These are phyloP conservation scores for Melocanna baccifera DNA, from an alignment of 176 grass and related monocot genomes.

Conservation along the genomic window DNA sequence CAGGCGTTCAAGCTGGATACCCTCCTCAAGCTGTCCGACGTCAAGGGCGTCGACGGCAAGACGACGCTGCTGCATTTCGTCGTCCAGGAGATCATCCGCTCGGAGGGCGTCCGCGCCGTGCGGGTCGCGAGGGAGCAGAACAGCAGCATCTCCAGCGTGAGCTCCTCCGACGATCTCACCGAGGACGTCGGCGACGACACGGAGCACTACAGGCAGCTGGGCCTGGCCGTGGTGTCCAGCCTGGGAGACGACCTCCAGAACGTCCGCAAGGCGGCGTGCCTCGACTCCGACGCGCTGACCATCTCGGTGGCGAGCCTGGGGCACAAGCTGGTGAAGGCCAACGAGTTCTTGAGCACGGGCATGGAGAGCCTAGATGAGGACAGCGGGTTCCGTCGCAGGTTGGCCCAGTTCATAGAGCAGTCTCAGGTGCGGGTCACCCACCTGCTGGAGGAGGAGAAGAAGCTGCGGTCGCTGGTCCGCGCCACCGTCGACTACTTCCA, in stretches of 20 bases:
- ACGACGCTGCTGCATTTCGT: slow-evolving; percentile 86
- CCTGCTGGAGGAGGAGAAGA: slow-evolving; percentile 72
- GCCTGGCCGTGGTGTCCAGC: slow-evolving; percentile 55
- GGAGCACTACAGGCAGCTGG: slow-evolving; percentile 61
- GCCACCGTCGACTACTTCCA: slow-evolving; percentile 76
- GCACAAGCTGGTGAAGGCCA: slow-evolving; percentile 59
- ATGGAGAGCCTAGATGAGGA: slow-evolving; percentile 66
- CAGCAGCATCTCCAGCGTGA: slow-evolving; percentile 43
- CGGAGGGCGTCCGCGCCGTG: slow-evolving; percentile 62
- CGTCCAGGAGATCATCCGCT: slow-evolving; percentile 68
- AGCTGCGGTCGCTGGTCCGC: slow-evolving; percentile 60
- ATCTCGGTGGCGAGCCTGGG: slow-evolving; percentile 54
- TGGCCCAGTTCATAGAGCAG: slow-evolving; percentile 52
- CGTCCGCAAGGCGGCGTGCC: slow-evolving; percentile 60
- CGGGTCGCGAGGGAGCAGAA: slow-evolving; percentile 36
- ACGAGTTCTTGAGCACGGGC: slow-evolving; percentile 56
- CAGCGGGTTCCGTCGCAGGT: slow-evolving; percentile 58
- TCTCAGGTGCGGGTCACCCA: slow-evolving; percentile 51
- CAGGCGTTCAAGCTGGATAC: slow-evolving; percentile 94
- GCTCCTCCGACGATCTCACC: slow-evolving; percentile 27
- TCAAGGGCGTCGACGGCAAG: slow-evolving; percentile 79
- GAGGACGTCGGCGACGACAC: slow-evolving; percentile 38
- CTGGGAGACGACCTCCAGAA: slow-evolving; percentile 65
- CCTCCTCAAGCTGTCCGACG: slow-evolving; percentile 75
- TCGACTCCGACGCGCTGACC: slow-evolving; percentile 70